These are phyloP conservation scores for Calycina herbarum DNA, from an alignment of 2,329 filamentous ascomycete species.

Conservation along the genomic window DNA sequence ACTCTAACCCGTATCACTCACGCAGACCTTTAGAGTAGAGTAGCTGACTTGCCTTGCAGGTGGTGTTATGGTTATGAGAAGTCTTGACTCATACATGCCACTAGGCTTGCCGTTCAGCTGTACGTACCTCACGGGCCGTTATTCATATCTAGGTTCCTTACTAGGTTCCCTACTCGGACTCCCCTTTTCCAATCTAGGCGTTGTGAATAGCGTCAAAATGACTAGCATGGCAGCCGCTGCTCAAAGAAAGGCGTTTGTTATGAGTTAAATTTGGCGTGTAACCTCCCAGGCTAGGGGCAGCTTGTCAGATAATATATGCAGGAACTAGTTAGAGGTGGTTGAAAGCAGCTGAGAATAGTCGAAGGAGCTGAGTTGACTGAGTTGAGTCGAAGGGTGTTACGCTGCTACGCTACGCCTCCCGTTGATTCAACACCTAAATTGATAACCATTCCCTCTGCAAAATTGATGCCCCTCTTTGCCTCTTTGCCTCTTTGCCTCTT, in stretches of 20 bases:
- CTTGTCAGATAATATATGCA: neutral
- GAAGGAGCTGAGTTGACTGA: neutral
- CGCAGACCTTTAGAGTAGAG: too few relatives aligned
- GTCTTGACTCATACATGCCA: too few relatives aligned
- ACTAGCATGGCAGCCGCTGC: neutral
- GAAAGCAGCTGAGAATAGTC: neutral
- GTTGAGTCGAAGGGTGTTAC: neutral
- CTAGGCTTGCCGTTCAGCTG: too few relatives aligned
- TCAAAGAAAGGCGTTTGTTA: neutral
- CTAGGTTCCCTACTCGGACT: neutral
- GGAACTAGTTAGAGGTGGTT: neutral
- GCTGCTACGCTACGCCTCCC: neutral
- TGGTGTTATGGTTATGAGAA: too few relatives aligned
- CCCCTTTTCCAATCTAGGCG: neutral
- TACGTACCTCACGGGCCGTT: neutral
- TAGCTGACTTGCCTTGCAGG: too few relatives aligned
- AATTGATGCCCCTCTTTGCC: neutral
- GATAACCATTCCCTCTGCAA: too few relatives aligned
- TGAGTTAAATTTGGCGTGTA: neutral
- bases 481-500: neutral
- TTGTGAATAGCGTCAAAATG: neutral
- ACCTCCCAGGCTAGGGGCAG: neutral
- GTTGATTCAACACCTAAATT: neutral
- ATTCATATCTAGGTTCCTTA: neutral
- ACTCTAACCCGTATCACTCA: too few relatives aligned